A percentile compares a stretch with the other conserved stretches of the same genome.
phyloP scores from a whole-genome alignment of 2,329 filamentous ascomycete species.

The Calonectria ilicicola region DNA sequence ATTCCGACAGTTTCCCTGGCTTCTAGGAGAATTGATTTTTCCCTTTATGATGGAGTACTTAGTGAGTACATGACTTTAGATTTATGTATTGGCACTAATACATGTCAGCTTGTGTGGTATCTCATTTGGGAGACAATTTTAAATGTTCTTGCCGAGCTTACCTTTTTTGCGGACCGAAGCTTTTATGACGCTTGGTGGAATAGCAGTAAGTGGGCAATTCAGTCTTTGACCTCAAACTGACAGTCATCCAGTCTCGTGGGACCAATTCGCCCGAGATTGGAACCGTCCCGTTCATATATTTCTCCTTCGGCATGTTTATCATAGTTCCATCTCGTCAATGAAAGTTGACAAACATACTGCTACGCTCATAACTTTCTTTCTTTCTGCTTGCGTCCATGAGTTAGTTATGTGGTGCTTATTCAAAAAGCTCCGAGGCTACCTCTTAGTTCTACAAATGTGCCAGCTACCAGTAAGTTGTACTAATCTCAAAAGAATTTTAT shows the following conservation, averaged over 20 bases:
- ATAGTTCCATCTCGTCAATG: slow-evolving; percentile 80
- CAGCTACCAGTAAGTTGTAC: slow-evolving; percentile 70
- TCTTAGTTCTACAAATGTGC: slow-evolving; percentile 79
- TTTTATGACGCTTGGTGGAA: slow-evolving; percentile 79
- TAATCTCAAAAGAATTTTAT: background rate
- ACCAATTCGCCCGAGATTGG: slow-evolving; percentile 85
- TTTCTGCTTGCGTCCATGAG: slow-evolving; percentile 79
- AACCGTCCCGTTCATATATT: slow-evolving; percentile 83
- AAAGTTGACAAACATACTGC: slow-evolving; percentile 77
- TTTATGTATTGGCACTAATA: background rate
- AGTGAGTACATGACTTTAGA: slow-evolving; percentile 42
- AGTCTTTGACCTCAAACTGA: background rate
- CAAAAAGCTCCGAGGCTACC: slow-evolving; percentile 80
- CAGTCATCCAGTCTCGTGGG: slow-evolving; percentile 67
- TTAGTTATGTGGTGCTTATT: slow-evolving; percentile 86
- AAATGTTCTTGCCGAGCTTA: slow-evolving; percentile 82
- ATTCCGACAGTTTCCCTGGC: slow-evolving; percentile 77
- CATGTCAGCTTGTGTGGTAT: slow-evolving; percentile 74
- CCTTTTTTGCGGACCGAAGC: slow-evolving; percentile 80
- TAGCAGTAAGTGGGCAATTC: slow-evolving; percentile 56
- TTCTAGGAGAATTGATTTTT: slow-evolving; percentile 81
- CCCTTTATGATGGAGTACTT: slow-evolving; percentile 85
- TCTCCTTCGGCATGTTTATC: slow-evolving; percentile 82
- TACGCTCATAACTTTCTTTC: slow-evolving; percentile 80
- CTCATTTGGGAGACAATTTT: slow-evolving; percentile 83